A percentile compares a stretch with the other conserved stretches of the same genome.
Evolutionary conservation across 208 protist species (phyloP).

Genomic region (Wallacemonas sp.): DNA sequence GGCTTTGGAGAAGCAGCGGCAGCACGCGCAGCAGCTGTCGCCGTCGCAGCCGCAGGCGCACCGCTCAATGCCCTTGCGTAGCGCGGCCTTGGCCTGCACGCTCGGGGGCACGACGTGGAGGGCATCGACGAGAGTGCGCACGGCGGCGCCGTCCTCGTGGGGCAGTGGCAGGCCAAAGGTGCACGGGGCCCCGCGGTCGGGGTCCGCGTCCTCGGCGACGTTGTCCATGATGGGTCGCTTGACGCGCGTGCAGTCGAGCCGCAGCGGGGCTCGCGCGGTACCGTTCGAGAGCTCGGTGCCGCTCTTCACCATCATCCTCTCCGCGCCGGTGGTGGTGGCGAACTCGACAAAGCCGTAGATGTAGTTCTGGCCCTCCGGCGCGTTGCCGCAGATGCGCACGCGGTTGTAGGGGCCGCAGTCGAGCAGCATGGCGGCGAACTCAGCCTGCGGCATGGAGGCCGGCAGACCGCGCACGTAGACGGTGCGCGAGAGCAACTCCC

Average conservation of each 20-base stretch:
- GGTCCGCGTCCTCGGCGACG: slow-evolving; percentile 57
- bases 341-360: slow-evolving; percentile 76
- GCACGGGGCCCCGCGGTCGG: slow-evolving; percentile 34
- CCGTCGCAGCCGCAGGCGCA: slow-evolving; percentile 11
- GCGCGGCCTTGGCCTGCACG: slow-evolving; percentile 9
- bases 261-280: slow-evolving; percentile 40
- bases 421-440: slow-evolving; percentile 55
- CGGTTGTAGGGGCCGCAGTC: slow-evolving; percentile 67
- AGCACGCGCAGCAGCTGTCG: slow-evolving; percentile 11
- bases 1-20: slow-evolving; percentile 10
- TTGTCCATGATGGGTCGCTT: slow-evolving; percentile 62
- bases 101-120: slow-evolving; percentile 25
- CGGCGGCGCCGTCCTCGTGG: slow-evolving; percentile 27
- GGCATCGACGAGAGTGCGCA: slow-evolving; percentile 53
- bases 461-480: slow-evolving; percentile 63
- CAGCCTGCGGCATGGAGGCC: slow-evolving; percentile 45
- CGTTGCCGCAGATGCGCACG: slow-evolving; percentile 62
- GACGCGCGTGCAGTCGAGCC: slow-evolving; percentile 56
- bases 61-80: slow-evolving; percentile 6
- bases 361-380: slow-evolving; percentile 46
- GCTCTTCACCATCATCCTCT: slow-evolving; percentile 37
- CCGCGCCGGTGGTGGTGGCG: slow-evolving; percentile 28
- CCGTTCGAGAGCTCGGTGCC: slow-evolving; percentile 56
- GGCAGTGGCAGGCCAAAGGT: slow-evolving; percentile 36
- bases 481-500: slow-evolving; percentile 43